phyloP scores from a whole-genome alignment of 2,329 filamentous ascomycete genomes.

The Exserohilum rostratum region DNA sequence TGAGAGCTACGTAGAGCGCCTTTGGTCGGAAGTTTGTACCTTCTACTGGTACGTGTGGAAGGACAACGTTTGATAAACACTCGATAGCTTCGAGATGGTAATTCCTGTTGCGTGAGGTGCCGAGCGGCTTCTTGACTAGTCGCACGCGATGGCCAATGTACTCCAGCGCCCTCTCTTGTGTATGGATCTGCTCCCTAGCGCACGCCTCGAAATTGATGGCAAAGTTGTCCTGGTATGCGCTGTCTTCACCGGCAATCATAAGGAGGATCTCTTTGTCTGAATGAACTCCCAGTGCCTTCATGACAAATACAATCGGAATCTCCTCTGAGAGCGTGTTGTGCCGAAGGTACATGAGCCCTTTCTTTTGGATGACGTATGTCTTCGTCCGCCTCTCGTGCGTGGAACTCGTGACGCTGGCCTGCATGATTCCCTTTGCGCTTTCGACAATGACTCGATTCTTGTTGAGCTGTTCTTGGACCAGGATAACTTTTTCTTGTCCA shows the following conservation, averaged over 20 bases:
- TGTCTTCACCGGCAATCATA: slow-evolving; percentile 86
- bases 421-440: slow-evolving; percentile 90
- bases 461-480: slow-evolving; percentile 97
- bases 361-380: slow-evolving; percentile 93
- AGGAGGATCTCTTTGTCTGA: slow-evolving; percentile 95
- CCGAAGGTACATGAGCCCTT: slow-evolving; percentile 84
- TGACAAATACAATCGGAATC: slow-evolving; percentile 89
- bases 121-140: slow-evolving; percentile 72
- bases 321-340: slow-evolving; percentile 94
- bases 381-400: slow-evolving; percentile 98
- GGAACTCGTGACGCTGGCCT: slow-evolving; percentile 89
- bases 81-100: slow-evolving; percentile 91
- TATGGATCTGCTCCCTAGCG: slow-evolving; percentile 81
- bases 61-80: slow-evolving; percentile 87
- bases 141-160: slow-evolving; percentile 81
- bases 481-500: slow-evolving; percentile 96
- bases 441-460: slow-evolving; percentile 99
- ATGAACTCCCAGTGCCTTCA: slow-evolving; percentile 92
- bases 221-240: slow-evolving; percentile 91
- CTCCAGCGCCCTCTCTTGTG: slow-evolving; percentile 93
- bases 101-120: slow-evolving; percentile 66
- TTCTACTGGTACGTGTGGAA: slow-evolving; percentile 91
- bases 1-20: slow-evolving; percentile 93
- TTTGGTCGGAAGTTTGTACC: slow-evolving; percentile 97
- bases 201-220: slow-evolving; percentile 94